Evolutionary conservation across 176 grass and related monocot species (phyloP), one percentile per base, ranked within the genome.

Genomic region (Phoenix dactylifera): DNA sequence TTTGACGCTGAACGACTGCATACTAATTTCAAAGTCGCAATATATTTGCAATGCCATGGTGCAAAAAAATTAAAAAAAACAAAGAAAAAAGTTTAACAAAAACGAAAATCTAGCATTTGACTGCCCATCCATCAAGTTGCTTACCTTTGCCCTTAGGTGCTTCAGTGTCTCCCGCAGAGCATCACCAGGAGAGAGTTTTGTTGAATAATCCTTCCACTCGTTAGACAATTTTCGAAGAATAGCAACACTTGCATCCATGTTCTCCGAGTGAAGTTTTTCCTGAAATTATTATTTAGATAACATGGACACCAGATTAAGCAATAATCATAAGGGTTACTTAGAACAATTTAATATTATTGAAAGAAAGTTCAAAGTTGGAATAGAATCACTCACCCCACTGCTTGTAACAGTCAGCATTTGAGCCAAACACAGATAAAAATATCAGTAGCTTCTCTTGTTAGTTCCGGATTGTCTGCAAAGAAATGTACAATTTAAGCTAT

Each of bases 371-470:
- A 12, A 14, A 44, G 12, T 44, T 44, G 35, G 7, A 44, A 44
- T 14, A 44, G 35, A 44, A 44, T 12, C 35, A 50, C 84, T 82
- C 67, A 99, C 94, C 94, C 94, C 94, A 99, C 7, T 77, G 88
- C 67, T 93, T 93, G 79, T 79, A 89, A 23, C 76, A 89, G n/a
- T 99, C 94, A 19, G 65, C 28, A 74, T 85, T 67, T 93, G 94
- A 59, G 51, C 60, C 62, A 99, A 81, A 77, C 88, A 99, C 94
- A 93, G 17, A 99, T 67, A 24, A 99, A 93, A 7, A 99, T 35
- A 65, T 85, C 82, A 59, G 58, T 66, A 50, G 82, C 82, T 79
- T 99, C 94, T 59, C 51, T 81, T 15, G 76, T 74, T 53, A 99
- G 82, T 54, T 89, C 88, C 28, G 67, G 66, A 69, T 89, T 99